phyloP scores from a whole-genome alignment of 192 early-diverging fungal species.

The Podila epigama region DNA sequence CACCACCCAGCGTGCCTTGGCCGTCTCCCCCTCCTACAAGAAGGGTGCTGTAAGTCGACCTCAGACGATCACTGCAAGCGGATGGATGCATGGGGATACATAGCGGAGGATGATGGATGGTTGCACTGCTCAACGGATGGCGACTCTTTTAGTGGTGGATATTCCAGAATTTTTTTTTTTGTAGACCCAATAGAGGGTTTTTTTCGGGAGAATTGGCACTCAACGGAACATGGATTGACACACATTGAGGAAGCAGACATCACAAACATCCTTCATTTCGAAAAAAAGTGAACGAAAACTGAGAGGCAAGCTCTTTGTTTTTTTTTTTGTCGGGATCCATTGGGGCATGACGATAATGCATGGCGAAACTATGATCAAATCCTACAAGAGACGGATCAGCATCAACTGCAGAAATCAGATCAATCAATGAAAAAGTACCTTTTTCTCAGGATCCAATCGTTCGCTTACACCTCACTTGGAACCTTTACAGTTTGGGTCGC shows the following conservation, averaged over 20 bases:
- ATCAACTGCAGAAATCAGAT: not conserved
- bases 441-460: not conserved
- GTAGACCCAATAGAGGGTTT: too few relatives aligned
- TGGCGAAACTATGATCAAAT: constrained; percentile 1
- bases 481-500: too few relatives aligned
- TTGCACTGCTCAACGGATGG: constrained; percentile 26
- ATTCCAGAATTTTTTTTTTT: constrained; percentile 1
- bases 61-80: constrained; percentile 42
- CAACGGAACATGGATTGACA: too few relatives aligned
- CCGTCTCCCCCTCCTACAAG: constrained; percentile 74
- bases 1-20: constrained; percentile 75
- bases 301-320: too few relatives aligned
- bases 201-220: too few relatives aligned
- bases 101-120: constrained; percentile 1
- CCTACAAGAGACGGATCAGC: not conserved
- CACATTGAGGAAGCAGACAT: too few relatives aligned
- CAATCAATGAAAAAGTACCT: not conserved
- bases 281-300: too few relatives aligned
- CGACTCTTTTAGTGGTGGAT: constrained; percentile 23
- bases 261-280: too few relatives aligned
- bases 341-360: not conserved
- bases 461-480: too few relatives aligned
- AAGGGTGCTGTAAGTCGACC: constrained; percentile 79
- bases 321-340: not conserved
- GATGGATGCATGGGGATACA: not conserved